Conservation (phyloP, 2,329 filamentous ascomycete species). For the Thelonectria discophora region DNA sequence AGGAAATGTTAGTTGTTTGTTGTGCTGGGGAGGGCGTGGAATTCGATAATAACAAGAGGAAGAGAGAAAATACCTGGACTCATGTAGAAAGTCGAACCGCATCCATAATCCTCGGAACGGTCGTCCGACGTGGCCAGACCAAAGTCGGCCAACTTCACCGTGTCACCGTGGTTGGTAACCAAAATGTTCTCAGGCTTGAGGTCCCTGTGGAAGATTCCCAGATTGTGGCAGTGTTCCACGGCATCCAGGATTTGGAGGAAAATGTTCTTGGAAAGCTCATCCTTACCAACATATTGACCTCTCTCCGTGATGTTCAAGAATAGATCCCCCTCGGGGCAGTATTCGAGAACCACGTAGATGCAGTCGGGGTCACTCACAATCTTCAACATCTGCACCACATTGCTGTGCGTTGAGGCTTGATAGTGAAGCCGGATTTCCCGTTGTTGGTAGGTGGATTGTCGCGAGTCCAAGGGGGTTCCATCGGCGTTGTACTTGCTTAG, state of each 20-base stretch:
- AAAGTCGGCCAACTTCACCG: conserved; percentile 96
- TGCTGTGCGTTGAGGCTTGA: conserved; percentile 85
- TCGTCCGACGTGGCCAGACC: conserved; percentile 88
- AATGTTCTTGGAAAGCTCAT: conserved; percentile 83
- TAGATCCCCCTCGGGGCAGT: conserved; percentile 94
- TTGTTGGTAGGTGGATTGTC: conserved; percentile 90
- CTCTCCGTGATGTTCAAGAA: conserved; percentile 98
- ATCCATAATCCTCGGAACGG: conserved; percentile 92
- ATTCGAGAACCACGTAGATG: conserved; percentile 96
- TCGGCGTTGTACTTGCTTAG: conserved; percentile 87
- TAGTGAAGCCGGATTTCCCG: conserved; percentile 94
- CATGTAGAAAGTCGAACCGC: conserved; percentile 99
- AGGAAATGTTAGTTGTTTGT: conserved; percentile 40
- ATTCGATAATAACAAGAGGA: conserved; percentile 9
- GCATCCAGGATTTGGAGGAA: conserved; percentile 97
- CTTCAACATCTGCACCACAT: conserved; percentile 92
- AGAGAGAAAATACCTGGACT: conserved; percentile 79
- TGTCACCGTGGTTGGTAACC: conserved; percentile 86
- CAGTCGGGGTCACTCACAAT: conserved; percentile 92
- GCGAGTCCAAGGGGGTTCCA: conserved; percentile 76
- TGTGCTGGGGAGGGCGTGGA: conserved; percentile 16
- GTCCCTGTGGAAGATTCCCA: conserved; percentile 96
- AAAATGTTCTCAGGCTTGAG: conserved; percentile 98
- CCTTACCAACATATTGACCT: conserved; percentile 92
- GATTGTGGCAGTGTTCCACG: conserved; percentile 91